Conservation (phyloP, 352 stramenopile genomes). For the Thraustotheca clavata region DNA sequence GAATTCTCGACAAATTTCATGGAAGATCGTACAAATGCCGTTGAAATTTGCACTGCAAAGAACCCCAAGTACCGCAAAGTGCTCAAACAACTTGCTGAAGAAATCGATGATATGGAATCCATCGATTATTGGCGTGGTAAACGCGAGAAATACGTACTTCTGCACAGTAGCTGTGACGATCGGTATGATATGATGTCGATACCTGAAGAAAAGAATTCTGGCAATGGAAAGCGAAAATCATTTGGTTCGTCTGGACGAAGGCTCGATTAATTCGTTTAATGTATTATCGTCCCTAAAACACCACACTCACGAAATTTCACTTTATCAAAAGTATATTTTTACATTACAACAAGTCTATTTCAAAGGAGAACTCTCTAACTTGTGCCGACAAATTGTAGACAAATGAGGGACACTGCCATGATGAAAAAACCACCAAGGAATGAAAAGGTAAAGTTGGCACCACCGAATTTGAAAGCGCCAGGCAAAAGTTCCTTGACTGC, state of each 20-base stretch:
- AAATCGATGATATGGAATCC: conserved; percentile 49
- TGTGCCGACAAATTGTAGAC: conserved; percentile 69
- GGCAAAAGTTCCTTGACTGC: conserved; percentile 87
- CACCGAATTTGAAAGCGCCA: conserved; percentile 84
- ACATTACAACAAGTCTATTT: too few species aligned
- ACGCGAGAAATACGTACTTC: conserved; percentile 63
- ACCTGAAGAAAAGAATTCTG: conserved; percentile 23
- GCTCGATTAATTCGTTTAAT: neutral
- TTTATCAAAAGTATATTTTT: too few species aligned
- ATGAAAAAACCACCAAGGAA: conserved; percentile 83
- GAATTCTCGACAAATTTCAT: conserved; percentile 79
- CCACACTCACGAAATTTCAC: neutral
- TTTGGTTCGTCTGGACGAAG: neutral
- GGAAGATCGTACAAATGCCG: conserved; percentile 41
- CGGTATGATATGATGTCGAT: conserved; percentile 84
- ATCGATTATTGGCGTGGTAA: conserved; percentile 33
- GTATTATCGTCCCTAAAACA: neutral
- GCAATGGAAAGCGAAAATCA: neutral
- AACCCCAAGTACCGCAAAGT: conserved; percentile 75
- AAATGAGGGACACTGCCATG: conserved; percentile 84
- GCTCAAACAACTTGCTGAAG: conserved; percentile 69
- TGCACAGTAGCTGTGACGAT: conserved; percentile 78
- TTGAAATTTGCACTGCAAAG: conserved; percentile 48
- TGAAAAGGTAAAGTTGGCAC: conserved; percentile 77
- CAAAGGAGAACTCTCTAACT: conserved; percentile 35